Conservation (phyloP, 1,139 yeast species). For the Hemisphaericaspora subhashii region DNA sequence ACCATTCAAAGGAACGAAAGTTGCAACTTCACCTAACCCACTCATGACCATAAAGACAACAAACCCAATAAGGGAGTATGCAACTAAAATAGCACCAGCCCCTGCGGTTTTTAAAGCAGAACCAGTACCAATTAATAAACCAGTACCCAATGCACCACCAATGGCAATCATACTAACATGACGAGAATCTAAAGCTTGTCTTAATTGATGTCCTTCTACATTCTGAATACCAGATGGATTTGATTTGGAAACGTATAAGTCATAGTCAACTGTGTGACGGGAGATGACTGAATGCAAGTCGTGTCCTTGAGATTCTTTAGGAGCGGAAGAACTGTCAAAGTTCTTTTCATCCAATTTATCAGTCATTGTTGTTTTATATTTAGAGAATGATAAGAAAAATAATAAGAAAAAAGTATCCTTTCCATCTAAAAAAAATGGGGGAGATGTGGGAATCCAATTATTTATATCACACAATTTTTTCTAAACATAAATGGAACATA, state of each 20-base stretch:
- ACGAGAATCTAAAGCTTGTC: conserved; percentile 63
- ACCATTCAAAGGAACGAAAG: conserved; percentile 69
- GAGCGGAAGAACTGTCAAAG: not conserved
- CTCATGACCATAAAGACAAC: conserved; percentile 70
- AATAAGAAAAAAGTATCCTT: not conserved
- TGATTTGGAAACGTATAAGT: conserved; percentile 46
- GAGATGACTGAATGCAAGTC: conserved; percentile 15
- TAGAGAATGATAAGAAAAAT: not conserved
- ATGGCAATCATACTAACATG: conserved; percentile 75
- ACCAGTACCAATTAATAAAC: conserved; percentile 71
- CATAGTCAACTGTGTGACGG: conserved; percentile 49
- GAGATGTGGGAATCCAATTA: no score
- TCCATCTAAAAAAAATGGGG: no score
- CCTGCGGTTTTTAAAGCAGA: conserved; percentile 64
- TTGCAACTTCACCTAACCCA: conserved; percentile 75
- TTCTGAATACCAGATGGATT: conserved; percentile 37
- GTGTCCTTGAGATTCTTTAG: conserved; percentile 1
- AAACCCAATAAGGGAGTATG: conserved; percentile 61
- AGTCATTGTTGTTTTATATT: conserved; percentile 20
- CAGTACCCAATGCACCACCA: conserved; percentile 60
- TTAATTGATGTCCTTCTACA: conserved; percentile 54
- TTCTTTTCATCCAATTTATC: conserved; percentile 4
- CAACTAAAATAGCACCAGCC: conserved; percentile 64
- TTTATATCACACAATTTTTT: no score
- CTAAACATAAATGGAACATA: no score